Conservation (phyloP, 495 filamentous ascomycete genomes). For the Aspergillus cristatus region DNA sequence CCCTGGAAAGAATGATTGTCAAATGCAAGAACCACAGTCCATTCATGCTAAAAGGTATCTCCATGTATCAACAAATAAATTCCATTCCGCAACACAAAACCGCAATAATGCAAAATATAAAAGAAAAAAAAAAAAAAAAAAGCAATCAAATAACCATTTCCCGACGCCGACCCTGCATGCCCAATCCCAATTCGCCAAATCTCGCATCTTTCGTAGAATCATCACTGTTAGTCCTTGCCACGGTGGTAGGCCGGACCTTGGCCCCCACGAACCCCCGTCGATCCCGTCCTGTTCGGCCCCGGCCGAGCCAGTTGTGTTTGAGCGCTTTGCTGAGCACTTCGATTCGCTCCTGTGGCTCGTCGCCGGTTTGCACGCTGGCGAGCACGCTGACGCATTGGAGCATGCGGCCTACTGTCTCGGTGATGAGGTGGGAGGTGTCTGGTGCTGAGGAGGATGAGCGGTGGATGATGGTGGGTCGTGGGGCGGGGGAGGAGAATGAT, state of each 20-base stretch:
- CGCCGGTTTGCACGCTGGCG: slow-evolving; percentile 60
- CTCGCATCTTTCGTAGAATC: slow-evolving; percentile 10
- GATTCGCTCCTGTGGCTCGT: slow-evolving; percentile 69
- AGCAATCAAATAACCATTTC: slow-evolving; percentile 26
- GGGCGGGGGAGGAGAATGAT: slow-evolving; percentile 44
- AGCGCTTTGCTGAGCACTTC: slow-evolving; percentile 74
- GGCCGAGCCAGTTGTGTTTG: slow-evolving; percentile 92
- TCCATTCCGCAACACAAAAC: background rate
- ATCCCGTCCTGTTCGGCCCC: slow-evolving; percentile 83
- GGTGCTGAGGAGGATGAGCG: slow-evolving; percentile 18
- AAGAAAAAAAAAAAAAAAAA: slow-evolving; percentile 9
- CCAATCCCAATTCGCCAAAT: slow-evolving; percentile 11
- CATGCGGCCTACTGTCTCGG: slow-evolving; percentile 91
- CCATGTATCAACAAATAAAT: background rate
- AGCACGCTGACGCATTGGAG: slow-evolving; percentile 92
- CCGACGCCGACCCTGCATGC: slow-evolving; percentile 17
- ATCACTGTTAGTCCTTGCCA: slow-evolving; percentile 17
- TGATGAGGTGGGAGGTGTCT: slow-evolving; percentile 72
- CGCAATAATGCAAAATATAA: background rate
- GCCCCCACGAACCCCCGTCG: slow-evolving; percentile 78
- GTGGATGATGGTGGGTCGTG: slow-evolving; percentile 34
- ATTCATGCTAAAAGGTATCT: no score
- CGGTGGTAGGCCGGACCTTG: slow-evolving; percentile 38
- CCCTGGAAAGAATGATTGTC: no score
- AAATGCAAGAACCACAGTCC: no score